Conservation (phyloP, 78 protist species). For the Mastigamoeba balamuthi region DNA sequence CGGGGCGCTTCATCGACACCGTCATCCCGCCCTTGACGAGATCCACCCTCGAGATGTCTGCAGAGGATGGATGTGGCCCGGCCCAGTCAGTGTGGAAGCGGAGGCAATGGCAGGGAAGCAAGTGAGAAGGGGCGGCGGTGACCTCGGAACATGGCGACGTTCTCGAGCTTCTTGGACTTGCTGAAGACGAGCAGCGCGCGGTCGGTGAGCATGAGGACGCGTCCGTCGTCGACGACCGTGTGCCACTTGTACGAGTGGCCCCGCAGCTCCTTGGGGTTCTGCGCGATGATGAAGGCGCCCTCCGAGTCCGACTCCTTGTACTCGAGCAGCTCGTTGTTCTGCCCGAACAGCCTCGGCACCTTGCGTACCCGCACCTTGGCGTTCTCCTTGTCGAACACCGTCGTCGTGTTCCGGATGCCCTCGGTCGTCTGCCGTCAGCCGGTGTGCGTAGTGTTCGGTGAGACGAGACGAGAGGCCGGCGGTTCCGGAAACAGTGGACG, state of each 20-base stretch:
- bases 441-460: too few relatives aligned
- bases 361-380: neutral
- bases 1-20: too few relatives aligned
- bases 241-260: neutral
- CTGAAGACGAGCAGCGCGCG: neutral
- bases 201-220: neutral
- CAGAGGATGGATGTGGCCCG: too few relatives aligned
- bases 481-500: neutral
- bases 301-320: neutral
- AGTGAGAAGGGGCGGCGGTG: too few relatives aligned
- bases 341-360: neutral
- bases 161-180: too few relatives aligned
- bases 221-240: neutral
- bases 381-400: slow-evolving; percentile 9
- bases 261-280: neutral
- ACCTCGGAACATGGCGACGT: too few relatives aligned
- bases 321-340: neutral
- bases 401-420: slow-evolving; percentile 64
- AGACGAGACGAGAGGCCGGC: neutral
- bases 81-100: too few relatives aligned
- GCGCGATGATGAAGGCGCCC: neutral
- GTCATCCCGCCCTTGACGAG: too few relatives aligned
- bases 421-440: slow-evolving; percentile 54
- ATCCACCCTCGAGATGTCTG: too few relatives aligned
- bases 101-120: too few relatives aligned